A percentile compares a stretch with the other conserved stretches of the same genome.
phyloP scores from a whole-genome alignment of 768 basidiomycete genomes.

The Lactarius psammicola region DNA sequence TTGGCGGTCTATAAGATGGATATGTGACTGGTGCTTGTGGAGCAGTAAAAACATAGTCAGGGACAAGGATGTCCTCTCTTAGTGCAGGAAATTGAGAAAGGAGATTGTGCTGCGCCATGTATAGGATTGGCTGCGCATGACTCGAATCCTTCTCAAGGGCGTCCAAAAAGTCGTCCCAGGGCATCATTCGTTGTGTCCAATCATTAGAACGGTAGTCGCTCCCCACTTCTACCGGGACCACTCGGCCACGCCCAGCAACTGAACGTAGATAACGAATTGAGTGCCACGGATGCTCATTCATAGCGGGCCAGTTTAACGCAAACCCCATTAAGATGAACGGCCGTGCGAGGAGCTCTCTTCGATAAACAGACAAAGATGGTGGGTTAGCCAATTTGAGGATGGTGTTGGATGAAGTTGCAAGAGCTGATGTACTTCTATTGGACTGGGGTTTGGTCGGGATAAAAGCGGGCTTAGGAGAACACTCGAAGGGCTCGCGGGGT shows the following conservation, averaged over 20 bases:
- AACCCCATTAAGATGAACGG: slow-evolving; percentile 78
- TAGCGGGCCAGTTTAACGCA: slow-evolving; percentile 75
- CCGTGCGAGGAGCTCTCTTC: slow-evolving; percentile 32
- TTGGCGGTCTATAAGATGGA: slow-evolving; percentile 60
- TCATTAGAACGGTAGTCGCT: slow-evolving; percentile 71
- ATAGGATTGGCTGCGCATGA: slow-evolving; percentile 44
- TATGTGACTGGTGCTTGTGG: slow-evolving; percentile 44
- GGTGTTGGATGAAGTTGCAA: slow-evolving; percentile 16
- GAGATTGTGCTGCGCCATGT: slow-evolving; percentile 91
- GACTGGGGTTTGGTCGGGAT: neutral
- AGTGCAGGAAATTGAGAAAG: slow-evolving; percentile 81
- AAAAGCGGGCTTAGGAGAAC: neutral
- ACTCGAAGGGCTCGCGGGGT: slow-evolving; percentile 12
- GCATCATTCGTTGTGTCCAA: slow-evolving; percentile 81
- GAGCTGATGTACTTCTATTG: neutral
- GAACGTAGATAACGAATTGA: slow-evolving; percentile 65
- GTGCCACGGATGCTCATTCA: slow-evolving; percentile 66
- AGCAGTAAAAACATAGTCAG: slow-evolving; percentile 83
- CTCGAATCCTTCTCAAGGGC: slow-evolving; percentile 36
- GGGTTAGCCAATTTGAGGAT: slow-evolving; percentile 46
- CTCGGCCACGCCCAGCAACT: slow-evolving; percentile 73
- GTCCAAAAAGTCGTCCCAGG: slow-evolving; percentile 73
- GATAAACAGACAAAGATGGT: slow-evolving; percentile 61
- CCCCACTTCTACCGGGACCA: slow-evolving; percentile 91
- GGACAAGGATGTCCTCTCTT: slow-evolving; percentile 70